Percentiles rank a stretch among this genome's conserved stretches.
Evolutionary conservation across 1,284 basidiomycete genomes (phyloP).

Genomic region (Ceratobasidium sp.): DNA sequence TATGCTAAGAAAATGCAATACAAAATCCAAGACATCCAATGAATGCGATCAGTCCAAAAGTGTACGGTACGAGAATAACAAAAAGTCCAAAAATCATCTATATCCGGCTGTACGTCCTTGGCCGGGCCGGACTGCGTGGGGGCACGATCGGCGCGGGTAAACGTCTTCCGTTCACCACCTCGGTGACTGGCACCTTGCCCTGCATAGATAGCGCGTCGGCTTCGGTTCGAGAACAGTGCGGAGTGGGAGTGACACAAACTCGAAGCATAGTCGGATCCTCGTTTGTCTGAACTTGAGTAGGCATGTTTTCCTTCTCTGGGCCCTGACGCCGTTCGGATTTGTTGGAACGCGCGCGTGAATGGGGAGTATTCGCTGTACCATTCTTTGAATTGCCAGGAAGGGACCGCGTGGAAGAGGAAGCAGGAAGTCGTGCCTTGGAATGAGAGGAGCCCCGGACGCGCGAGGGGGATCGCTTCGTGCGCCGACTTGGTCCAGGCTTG

Average conservation of each 20-base stretch:
- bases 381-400: not conserved
- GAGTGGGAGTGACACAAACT: not conserved
- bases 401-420: conserved; percentile 15
- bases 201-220: not conserved
- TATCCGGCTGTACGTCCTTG: not conserved
- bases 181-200: not conserved
- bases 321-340: not conserved
- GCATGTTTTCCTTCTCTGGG: conserved; percentile 14
- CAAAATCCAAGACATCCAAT: not conserved
- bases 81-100: not conserved
- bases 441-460: not conserved
- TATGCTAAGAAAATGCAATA: conserved; percentile 5
- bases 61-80: not conserved
- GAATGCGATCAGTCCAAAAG: not conserved
- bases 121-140: conserved; percentile 7
- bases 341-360: not conserved
- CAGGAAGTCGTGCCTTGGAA: not conserved
- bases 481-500: not conserved
- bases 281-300: not conserved
- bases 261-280: not conserved
- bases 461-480: not conserved
- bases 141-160: not conserved
- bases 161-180: not conserved
- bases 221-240: not conserved
- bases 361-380: not conserved